These are phyloP conservation scores for Ceratobasidium sp. DNA, from an alignment of 1,284 basidiomycete genomes.

Conservation along the genomic window DNA sequence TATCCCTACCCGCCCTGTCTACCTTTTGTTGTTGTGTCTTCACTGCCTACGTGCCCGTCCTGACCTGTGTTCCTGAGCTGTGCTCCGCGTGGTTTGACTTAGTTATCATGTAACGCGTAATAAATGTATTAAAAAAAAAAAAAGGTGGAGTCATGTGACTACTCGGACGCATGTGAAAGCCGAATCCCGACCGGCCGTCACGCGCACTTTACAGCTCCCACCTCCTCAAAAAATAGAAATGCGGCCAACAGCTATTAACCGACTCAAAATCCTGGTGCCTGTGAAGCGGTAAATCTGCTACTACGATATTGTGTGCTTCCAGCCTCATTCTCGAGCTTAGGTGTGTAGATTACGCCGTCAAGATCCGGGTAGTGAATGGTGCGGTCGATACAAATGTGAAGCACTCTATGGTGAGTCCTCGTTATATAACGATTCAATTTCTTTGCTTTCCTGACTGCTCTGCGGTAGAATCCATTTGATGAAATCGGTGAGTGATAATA, in stretches of 20 bases:
- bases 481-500: conserved; percentile 80
- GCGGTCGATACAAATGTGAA: conserved; percentile 95
- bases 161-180: conserved; percentile 14
- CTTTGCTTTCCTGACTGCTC: neutral
- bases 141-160: neutral
- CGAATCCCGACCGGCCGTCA: conserved; percentile 26
- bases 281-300: conserved; percentile 76
- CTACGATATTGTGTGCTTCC: neutral
- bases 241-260: conserved; percentile 75
- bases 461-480: conserved; percentile 90
- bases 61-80: too few species aligned
- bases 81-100: too few species aligned
- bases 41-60: too few species aligned
- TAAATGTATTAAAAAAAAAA: too few species aligned
- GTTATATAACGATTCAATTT: neutral
- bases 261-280: conserved; percentile 91
- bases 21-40: too few species aligned
- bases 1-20: too few species aligned
- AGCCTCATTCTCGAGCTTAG: conserved; percentile 54
- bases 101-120: too few species aligned
- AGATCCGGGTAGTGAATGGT: conserved; percentile 93
- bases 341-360: conserved; percentile 86
- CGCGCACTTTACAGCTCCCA: conserved; percentile 13
- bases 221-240: conserved; percentile 56
- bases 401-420: conserved; percentile 87